Evolutionary conservation across 495 filamentous ascomycete genomes (phyloP).

Genomic region (Xylaria nigripes): DNA sequence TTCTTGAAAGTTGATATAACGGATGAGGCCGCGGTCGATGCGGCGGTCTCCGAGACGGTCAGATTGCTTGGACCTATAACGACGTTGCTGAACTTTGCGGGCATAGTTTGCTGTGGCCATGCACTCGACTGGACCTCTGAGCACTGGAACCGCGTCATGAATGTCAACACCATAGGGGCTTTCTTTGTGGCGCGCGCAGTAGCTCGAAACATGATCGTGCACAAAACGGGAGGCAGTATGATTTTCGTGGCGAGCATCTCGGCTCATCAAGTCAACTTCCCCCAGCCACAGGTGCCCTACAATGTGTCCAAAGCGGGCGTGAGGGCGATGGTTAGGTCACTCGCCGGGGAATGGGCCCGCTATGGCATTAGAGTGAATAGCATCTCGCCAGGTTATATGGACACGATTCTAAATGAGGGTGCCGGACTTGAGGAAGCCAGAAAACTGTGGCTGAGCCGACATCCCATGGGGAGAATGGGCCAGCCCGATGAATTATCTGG

Average conservation of each 20-base stretch:
- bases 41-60: conserved; percentile 34
- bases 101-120: conserved; percentile 53
- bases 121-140: conserved; percentile 46
- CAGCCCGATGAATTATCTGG: conserved; percentile 56
- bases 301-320: conserved; percentile 63
- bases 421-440: conserved; percentile 47
- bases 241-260: conserved; percentile 62
- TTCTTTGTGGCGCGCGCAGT: conserved; percentile 63
- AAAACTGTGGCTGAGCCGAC: conserved; percentile 50
- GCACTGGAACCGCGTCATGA: conserved; percentile 52
- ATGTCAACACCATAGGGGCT: conserved; percentile 60
- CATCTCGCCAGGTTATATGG: conserved; percentile 70
- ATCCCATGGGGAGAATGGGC: conserved; percentile 65
- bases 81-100: conserved; percentile 58
- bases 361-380: conserved; percentile 62
- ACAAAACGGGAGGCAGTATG: conserved; percentile 49
- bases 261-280: conserved; percentile 57
- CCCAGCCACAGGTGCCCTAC: conserved; percentile 61
- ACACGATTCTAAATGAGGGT: conserved; percentile 69
- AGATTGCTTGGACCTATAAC: conserved; percentile 45
- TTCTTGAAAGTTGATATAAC: conserved; percentile 53
- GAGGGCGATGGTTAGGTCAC: conserved; percentile 46
- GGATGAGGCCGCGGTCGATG: conserved; percentile 38
- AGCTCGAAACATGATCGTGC: conserved; percentile 45
- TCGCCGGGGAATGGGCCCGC: conserved; percentile 59